A percentile compares a stretch with the other conserved stretches of the same genome.
Conservation (phyloP, 2,329 filamentous ascomycete genomes). For the Lasiodiplodia theobromae region DNA sequence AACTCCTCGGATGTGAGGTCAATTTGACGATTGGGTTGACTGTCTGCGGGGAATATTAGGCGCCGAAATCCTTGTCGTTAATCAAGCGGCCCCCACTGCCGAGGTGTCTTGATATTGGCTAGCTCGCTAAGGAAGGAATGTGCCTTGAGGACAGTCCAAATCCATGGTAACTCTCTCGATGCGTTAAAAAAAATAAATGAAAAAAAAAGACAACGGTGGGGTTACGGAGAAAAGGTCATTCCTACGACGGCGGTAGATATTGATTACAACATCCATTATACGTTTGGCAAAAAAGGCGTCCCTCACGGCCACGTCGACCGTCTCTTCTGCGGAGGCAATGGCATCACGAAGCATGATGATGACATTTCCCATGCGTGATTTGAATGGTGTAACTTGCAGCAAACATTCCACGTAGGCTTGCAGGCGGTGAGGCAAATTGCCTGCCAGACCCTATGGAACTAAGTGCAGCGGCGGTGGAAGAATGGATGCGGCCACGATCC, state of each 20-base stretch:
- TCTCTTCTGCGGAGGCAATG: neutral
- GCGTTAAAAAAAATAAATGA: too few relatives aligned
- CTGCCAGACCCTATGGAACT: neutral
- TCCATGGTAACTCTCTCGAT: neutral
- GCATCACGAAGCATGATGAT: neutral
- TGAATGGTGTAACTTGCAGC: neutral
- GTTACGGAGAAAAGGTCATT: neutral
- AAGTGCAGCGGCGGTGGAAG: neutral
- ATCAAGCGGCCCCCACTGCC: neutral
- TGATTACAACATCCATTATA: neutral
- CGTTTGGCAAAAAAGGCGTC: neutral
- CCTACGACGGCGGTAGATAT: too few relatives aligned
- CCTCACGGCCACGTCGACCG: neutral
- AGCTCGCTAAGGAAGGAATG: neutral
- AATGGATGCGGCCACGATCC: neutral
- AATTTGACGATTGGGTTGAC: neutral
- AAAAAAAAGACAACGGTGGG: neutral
- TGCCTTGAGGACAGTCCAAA: neutral
- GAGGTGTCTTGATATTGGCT: neutral
- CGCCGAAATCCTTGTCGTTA: conserved; percentile 4
- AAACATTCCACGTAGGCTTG: neutral
- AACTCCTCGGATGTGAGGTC: neutral
- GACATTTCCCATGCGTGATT: neutral
- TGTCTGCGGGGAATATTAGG: conserved; percentile 14
- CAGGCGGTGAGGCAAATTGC: neutral